Percentiles rank a stretch among this genome's conserved stretches.
phyloP scores from a whole-genome alignment of 1,284 basidiomycete species.

The Puccinia hordei region DNA sequence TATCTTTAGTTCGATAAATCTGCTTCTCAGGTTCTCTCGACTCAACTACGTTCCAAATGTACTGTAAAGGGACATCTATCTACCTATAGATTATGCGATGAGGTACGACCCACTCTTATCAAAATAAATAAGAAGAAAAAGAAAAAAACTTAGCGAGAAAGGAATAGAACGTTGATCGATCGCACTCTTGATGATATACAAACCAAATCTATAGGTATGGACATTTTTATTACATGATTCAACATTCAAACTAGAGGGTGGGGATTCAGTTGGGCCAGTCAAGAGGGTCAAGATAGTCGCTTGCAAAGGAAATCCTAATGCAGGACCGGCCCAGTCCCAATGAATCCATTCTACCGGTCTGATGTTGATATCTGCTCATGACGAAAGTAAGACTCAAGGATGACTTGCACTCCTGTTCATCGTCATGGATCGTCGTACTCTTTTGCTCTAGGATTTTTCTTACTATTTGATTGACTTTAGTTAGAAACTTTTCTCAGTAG shows the following conservation, averaged over 20 bases:
- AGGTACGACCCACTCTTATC: conserved; percentile 62
- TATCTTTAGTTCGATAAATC: conserved; percentile 95
- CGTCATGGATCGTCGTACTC: not conserved
- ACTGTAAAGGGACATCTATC: conserved; percentile 85
- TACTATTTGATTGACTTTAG: too few relatives aligned
- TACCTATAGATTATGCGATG: conserved; percentile 91
- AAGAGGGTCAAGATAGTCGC: conserved; percentile 45
- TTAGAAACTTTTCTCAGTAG: too few relatives aligned
- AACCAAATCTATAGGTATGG: conserved; percentile 70
- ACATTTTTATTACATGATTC: conserved; percentile 91
- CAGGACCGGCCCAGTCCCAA: conserved; percentile 7
- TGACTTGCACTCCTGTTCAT: not conserved
- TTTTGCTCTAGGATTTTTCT: not conserved
- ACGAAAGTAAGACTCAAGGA: not conserved
- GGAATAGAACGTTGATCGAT: not conserved
- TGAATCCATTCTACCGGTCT: not conserved
- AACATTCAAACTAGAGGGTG: conserved; percentile 86
- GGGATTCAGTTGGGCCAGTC: conserved; percentile 41
- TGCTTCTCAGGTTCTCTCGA: conserved; percentile 82
- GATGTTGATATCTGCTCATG: not conserved
- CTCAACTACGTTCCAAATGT: conserved; percentile 88
- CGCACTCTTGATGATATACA: not conserved
- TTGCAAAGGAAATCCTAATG: conserved; percentile 35
- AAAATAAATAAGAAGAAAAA: too few relatives aligned
- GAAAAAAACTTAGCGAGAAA: not conserved